Conservation (phyloP, 2,329 filamentous ascomycete species). For the Ophiosphaerella korrae region DNA sequence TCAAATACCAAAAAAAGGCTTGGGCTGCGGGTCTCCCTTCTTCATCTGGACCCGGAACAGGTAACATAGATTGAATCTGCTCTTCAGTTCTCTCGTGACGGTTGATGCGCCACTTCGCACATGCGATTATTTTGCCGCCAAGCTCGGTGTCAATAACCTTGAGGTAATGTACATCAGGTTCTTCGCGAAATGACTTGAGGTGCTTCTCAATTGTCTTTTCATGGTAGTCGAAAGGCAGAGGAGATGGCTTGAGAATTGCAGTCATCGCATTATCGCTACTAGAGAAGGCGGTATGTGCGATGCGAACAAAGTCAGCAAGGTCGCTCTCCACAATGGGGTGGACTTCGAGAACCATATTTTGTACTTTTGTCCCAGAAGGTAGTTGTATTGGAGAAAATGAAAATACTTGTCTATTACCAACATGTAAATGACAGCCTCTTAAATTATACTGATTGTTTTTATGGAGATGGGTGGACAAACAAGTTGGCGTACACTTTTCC, state of each 20-base stretch:
- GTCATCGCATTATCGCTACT: slow-evolving; percentile 31
- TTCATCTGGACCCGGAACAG: slow-evolving; percentile 28
- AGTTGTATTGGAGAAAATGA: not conserved
- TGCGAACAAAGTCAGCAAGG: slow-evolving; percentile 31
- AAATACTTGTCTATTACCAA: no score
- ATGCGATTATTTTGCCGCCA: slow-evolving; percentile 37
- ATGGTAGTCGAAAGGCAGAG: slow-evolving; percentile 21
- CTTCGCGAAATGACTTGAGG: slow-evolving; percentile 28
- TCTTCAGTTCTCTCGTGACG: slow-evolving; percentile 38
- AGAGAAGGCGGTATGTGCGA: slow-evolving; percentile 37
- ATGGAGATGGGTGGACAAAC: not conserved
- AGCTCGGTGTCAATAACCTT: slow-evolving; percentile 44
- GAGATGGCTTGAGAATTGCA: slow-evolving; percentile 22
- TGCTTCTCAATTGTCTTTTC: slow-evolving; percentile 30
- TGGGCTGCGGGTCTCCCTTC: slow-evolving; percentile 28
- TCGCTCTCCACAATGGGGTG: slow-evolving; percentile 33
- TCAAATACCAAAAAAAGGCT: slow-evolving; percentile 37
- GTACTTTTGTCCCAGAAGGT: not conserved
- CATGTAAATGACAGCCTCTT: no score
- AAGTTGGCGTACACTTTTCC: no score
- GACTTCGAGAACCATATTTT: slow-evolving; percentile 44
- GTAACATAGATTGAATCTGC: slow-evolving; percentile 36
- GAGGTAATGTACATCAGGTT: slow-evolving; percentile 34
- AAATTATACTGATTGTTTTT: no score
- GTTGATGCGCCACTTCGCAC: slow-evolving; percentile 46